Evolutionary conservation across 2,329 filamentous ascomycete species (phyloP).

Genomic region (Fusarium multiceps): DNA sequence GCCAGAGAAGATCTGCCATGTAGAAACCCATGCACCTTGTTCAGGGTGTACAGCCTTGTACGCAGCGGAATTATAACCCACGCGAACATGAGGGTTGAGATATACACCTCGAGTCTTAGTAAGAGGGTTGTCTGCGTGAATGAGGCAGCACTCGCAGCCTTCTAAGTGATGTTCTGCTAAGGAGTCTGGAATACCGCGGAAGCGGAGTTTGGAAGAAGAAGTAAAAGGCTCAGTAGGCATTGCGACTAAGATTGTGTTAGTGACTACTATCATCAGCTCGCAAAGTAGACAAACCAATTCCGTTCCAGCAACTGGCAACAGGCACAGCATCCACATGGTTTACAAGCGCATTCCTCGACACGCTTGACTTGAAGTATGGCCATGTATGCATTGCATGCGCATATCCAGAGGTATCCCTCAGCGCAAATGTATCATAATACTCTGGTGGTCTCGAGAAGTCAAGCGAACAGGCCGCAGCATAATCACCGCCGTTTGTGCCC

Average conservation of each 20-base stretch:
- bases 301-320: conserved; percentile 60
- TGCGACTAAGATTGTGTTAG: conserved; percentile 49
- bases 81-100: conserved; percentile 75
- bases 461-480: conserved; percentile 71
- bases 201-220: conserved; percentile 60
- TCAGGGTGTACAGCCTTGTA: conserved; percentile 61
- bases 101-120: conserved; percentile 66
- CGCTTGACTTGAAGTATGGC: conserved; percentile 66
- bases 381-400: conserved; percentile 65
- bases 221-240: conserved; percentile 69
- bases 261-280: neutral
- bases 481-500: conserved; percentile 67
- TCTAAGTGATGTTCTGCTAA: conserved; percentile 74
- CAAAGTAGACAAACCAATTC: conserved; percentile 49
- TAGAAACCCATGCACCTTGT: conserved; percentile 58
- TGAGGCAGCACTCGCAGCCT: conserved; percentile 82
- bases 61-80: conserved; percentile 69
- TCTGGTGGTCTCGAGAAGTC: conserved; percentile 66
- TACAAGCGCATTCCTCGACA: conserved; percentile 66
- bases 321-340: conserved; percentile 59
- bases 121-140: conserved; percentile 76
- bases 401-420: conserved; percentile 64
- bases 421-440: conserved; percentile 73
- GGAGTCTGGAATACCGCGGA: conserved; percentile 72
- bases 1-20: conserved; percentile 61